Base-by-base conservation (phyloP, 176 grass and related monocot species). In the Ensete glaucum region DNA sequence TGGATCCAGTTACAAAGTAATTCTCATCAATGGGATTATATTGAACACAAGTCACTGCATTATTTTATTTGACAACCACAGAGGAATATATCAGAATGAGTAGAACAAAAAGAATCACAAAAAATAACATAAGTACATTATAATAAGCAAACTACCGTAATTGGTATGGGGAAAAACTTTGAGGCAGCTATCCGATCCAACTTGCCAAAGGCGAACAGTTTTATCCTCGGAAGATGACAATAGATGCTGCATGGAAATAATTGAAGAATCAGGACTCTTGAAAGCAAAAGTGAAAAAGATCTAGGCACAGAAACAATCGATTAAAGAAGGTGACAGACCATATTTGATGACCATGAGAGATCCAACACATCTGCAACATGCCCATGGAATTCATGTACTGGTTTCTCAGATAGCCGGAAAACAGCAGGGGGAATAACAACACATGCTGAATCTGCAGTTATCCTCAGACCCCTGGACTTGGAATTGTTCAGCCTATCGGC, bases 31-130 rank as follows among this genome's bases (percentile, higher is more conserved):
- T 12, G 52, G 88, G 88, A 81, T 99, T 82, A 77, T 91, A 92
- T 51, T 99, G 91, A 81, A 99, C 88, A 69, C 91, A 90, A 21
- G 91, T 99, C 73, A 99, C 96, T 99, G 85, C 22, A 84, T 67
- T 82, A 80, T 26, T 24, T 24, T 60, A 7, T 52, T 25, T 22
- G 3, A 43, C 25, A 23, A 77, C 72, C 12, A 87, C 59, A 65
- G n/a, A 25, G 68, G 75, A 53, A 66, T 53, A 19, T 81, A 69
- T 81, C 52, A 59, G 62, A 69, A 77, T 82, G 25, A 9, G 0
- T 20, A 59, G 62, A 50, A 49, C n/a, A 60, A 78, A 76, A 29
- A 57, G 26, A 9, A 82, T 29, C 54, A 13, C 75, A 17, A 6
- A 21, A 21, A 54, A n/a, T 16, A 70, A 2, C 8, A 60, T 73